Evolutionary conservation across 2,329 filamentous ascomycete species (phyloP).

Genomic region (Pseudogymnoascus sp.): DNA sequence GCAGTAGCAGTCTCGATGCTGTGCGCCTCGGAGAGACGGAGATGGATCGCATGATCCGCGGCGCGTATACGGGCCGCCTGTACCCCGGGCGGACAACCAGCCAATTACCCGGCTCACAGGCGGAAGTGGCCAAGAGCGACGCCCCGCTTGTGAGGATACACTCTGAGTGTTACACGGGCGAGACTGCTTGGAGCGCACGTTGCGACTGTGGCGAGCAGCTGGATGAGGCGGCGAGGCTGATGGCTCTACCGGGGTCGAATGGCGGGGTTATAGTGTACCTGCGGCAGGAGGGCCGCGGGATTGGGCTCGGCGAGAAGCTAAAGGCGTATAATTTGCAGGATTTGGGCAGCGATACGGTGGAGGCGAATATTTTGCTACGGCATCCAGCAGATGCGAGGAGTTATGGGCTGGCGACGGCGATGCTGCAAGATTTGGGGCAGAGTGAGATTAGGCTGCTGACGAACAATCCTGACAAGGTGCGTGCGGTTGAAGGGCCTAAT

Average conservation of each 20-base stretch:
- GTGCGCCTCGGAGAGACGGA: constrained; percentile 70
- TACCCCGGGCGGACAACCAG: constrained; percentile 70
- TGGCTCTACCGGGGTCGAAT: constrained; percentile 61
- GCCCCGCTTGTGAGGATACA: constrained; percentile 86
- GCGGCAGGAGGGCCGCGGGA: constrained; percentile 90
- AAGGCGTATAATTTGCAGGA: constrained; percentile 98
- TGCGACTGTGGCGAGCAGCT: constrained; percentile 98
- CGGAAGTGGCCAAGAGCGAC: constrained; percentile 14
- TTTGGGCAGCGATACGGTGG: constrained; percentile 91
- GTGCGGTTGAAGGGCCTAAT: constrained; percentile 85
- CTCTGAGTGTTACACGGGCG: constrained; percentile 95
- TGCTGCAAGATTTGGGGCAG: constrained; percentile 78
- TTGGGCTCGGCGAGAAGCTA: constrained; percentile 87
- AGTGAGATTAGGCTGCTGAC: constrained; percentile 73
- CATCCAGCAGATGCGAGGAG: constrained; percentile 92
- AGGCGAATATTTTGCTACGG: constrained; percentile 82
- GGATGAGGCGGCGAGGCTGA: constrained; percentile 88
- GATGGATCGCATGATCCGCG: constrained; percentile 84
- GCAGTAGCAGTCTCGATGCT: constrained; percentile 63
- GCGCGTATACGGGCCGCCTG: constrained; percentile 81
- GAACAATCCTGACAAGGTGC: constrained; percentile 95
- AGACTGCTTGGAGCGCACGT: constrained; percentile 95
- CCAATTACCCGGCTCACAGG: constrained; percentile 14
- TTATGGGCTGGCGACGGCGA: constrained; percentile 93
- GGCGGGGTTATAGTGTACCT: constrained; percentile 94